These are phyloP conservation scores for Hyaloscypha bicolor DNA, from an alignment of 495 filamentous ascomycete genomes.

Conservation along the genomic window DNA sequence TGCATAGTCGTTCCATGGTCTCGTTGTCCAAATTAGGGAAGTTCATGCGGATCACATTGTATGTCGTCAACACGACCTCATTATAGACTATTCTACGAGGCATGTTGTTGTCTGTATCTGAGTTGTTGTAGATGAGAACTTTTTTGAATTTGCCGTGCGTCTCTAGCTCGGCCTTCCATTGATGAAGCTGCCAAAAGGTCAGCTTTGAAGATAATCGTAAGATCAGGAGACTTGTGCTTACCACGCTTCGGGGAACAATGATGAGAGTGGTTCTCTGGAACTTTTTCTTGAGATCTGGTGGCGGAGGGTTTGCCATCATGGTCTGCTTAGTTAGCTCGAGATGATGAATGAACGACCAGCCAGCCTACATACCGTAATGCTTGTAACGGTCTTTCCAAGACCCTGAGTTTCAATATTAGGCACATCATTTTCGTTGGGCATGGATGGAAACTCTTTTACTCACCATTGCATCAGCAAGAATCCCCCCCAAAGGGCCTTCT, in stretches of 20 bases:
- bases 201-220: constrained; percentile 21
- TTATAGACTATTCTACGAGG: not conserved
- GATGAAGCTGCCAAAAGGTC: constrained; percentile 41
- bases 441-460: not conserved
- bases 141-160: constrained; percentile 15
- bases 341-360: not conserved
- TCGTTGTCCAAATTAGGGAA: constrained; percentile 6
- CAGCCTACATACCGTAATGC: constrained; percentile 38
- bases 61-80: constrained; percentile 47
- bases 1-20: not conserved
- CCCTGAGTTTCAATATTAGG: constrained; percentile 35
- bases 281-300: constrained; percentile 6
- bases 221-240: not conserved
- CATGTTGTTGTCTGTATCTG: not conserved
- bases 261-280: constrained; percentile 40
- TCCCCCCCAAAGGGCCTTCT: not conserved
- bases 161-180: constrained; percentile 57
- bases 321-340: constrained; percentile 26
- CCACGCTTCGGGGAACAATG: constrained; percentile 44
- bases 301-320: constrained; percentile 45
- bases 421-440: not conserved
- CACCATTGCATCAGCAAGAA: not conserved
- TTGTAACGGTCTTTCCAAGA: constrained; percentile 59
- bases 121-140: not conserved
- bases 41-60: constrained; percentile 45